Base-by-base conservation (phyloP, 2,329 filamentous ascomycete genomes). In the Fusarium sp. region DNA sequence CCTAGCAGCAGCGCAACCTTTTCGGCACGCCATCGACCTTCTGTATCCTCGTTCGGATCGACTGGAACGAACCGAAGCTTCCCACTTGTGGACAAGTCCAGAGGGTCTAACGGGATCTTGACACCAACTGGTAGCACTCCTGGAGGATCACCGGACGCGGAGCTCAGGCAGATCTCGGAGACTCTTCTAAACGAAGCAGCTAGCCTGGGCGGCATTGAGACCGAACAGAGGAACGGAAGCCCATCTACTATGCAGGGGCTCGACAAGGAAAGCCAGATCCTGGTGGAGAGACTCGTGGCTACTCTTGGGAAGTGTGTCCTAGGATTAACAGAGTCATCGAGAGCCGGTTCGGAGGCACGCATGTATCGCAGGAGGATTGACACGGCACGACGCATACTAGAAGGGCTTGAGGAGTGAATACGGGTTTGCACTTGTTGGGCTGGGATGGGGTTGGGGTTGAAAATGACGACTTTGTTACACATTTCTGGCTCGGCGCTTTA, bases 321-420 rank as follows among this genome's bases (percentile, higher is more conserved):
- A 10, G 87, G 84, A 31, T 72, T 91, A 65, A 83, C 86, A 60
- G 84, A 91, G 79, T 79, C 83, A 52, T 82, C 87, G 68, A 80
- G 81, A 68, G 80, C 85, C 60, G 84, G 84, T 71, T 80, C 87
- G 64, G 87, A 92, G 70, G 86, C 85, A 50, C 84, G 89, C 56
- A 84, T 91, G 62, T 89, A 92, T 78, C 84, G 93, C 62, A 84
- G 91, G 67, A 85, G 92, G 70, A 85, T 97, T 51, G 93, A 97
- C 70, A 88, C 89, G 53, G 94, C 94, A 7, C 88, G 90, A 62
- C 85, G 88, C 53, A 86, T 93, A 5, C 82, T 97, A 31, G 92
- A 95, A 70, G 93, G 92, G 7, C 81, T 89, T 62, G 85, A 90
- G 67, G 84, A 84, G 31, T 71, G 43, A 60, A 55, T 58, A 31